phyloP scores from a whole-genome alignment of 768 basidiomycete genomes.

The Cystofilobasidium capitatum region DNA sequence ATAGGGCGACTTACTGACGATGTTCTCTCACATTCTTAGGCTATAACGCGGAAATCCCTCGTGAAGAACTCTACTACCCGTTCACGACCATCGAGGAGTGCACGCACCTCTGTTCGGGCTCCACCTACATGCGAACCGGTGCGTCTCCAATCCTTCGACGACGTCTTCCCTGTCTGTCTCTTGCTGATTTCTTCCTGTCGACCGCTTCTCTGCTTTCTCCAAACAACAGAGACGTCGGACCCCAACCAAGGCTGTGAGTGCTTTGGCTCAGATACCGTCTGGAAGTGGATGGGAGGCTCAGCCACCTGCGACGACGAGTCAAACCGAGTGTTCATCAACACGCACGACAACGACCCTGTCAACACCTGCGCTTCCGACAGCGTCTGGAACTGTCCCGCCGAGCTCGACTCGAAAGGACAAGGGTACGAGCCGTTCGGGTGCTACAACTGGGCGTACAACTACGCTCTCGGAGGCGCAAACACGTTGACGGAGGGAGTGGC shows the following conservation, averaged over 20 bases:
- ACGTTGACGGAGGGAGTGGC: not conserved
- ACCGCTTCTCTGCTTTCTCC: not conserved
- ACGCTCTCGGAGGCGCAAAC: too few relatives aligned
- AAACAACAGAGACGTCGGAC: not conserved
- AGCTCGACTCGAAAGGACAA: not conserved
- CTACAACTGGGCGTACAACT: not conserved
- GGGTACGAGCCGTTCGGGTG: not conserved
- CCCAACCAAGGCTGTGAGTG: not conserved
- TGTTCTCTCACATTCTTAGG: too few relatives aligned
- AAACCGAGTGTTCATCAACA: not conserved
- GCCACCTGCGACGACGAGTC: not conserved
- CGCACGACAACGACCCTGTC: not conserved
- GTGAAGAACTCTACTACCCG: not conserved
- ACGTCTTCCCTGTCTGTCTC: not conserved
- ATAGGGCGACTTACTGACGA: not conserved
- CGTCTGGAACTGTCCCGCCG: not conserved
- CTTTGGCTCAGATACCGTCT: not conserved
- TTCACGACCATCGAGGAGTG: not conserved
- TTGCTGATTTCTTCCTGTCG: not conserved
- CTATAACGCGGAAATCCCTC: too few relatives aligned
- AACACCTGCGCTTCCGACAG: not conserved
- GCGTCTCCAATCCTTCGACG: not conserved
- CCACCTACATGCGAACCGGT: not conserved
- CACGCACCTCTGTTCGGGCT: not conserved
- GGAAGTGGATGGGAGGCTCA: not conserved